These are phyloP conservation scores for Trichoderma asperellum DNA, from an alignment of 2,329 filamentous ascomycete genomes.

Conservation along the genomic window DNA sequence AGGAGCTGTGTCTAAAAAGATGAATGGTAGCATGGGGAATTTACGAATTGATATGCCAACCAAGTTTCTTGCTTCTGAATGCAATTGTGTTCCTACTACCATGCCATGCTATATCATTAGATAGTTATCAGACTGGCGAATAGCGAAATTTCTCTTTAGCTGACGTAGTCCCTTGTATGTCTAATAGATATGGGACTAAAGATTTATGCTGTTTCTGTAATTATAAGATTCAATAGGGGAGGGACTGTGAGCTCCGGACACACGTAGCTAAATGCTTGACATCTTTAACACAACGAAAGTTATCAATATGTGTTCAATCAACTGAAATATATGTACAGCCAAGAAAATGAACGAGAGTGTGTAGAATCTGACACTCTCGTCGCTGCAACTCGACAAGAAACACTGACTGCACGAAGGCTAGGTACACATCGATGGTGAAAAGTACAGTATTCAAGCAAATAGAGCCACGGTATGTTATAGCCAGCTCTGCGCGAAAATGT, in stretches of 20 bases:
- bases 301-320: too few relatives aligned
- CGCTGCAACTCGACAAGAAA: not conserved
- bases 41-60: not conserved
- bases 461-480: not conserved
- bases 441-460: not conserved
- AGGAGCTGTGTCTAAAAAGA: not conserved
- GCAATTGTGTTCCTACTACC: too few relatives aligned
- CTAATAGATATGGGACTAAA: not conserved
- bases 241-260: not conserved
- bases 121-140: not conserved
- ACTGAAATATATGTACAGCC: too few relatives aligned
- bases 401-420: not conserved
- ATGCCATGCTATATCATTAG: too few relatives aligned
- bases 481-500: too few relatives aligned
- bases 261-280: not conserved
- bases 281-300: not conserved
- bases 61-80: not conserved
- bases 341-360: too few relatives aligned
- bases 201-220: not conserved
- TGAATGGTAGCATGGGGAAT: not conserved
- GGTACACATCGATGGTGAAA: too few relatives aligned
- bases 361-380: not conserved
- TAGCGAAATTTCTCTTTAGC: not conserved
- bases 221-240: not conserved
- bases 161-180: too few relatives aligned